These are phyloP conservation scores for Phylloporus arenicola DNA, from an alignment of 768 basidiomycete species.

Conservation along the genomic window DNA sequence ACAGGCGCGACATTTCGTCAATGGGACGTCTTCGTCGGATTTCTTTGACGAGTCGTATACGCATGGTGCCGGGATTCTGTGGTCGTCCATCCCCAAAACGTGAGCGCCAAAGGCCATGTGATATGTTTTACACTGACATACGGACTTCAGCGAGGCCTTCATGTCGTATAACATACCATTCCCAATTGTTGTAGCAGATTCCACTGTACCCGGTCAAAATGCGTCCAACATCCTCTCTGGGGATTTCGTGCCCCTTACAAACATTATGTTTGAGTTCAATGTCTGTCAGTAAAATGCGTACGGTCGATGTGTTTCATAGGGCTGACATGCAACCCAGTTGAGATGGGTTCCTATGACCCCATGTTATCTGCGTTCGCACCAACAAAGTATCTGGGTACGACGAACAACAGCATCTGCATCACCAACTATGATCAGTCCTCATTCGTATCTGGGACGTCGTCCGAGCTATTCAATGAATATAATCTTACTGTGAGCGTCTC, in stretches of 20 bases:
- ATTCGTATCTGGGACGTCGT: slow-evolving; percentile 38
- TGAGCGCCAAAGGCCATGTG: slow-evolving; percentile 14
- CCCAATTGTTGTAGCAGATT: slow-evolving; percentile 34
- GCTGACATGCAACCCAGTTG: slow-evolving; percentile 23
- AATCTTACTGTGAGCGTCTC: slow-evolving; percentile 24
- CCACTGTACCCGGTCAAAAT: slow-evolving; percentile 23
- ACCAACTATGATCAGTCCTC: slow-evolving; percentile 34
- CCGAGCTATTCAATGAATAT: slow-evolving; percentile 29
- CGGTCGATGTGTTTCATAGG: background rate
- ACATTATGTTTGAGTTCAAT: slow-evolving; percentile 34
- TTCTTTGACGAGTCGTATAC: slow-evolving; percentile 26
- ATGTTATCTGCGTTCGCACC: slow-evolving; percentile 42
- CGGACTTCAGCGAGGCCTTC: slow-evolving; percentile 28
- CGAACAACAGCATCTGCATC: slow-evolving; percentile 28
- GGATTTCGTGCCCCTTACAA: slow-evolving; percentile 27
- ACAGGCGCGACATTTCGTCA: slow-evolving; percentile 35
- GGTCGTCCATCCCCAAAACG: slow-evolving; percentile 32
- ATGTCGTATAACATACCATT: slow-evolving; percentile 33
- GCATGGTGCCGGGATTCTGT: slow-evolving; percentile 33
- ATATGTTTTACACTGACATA: background rate
- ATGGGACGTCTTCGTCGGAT: slow-evolving; percentile 32
- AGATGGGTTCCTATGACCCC: slow-evolving; percentile 40
- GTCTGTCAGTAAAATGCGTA: slow-evolving; percentile 19
- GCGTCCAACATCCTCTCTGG: slow-evolving; percentile 16
- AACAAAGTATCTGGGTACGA: slow-evolving; percentile 41